Evolutionary conservation across 2,329 filamentous ascomycete species (phyloP).

Genomic region (Alternaria sp.): DNA sequence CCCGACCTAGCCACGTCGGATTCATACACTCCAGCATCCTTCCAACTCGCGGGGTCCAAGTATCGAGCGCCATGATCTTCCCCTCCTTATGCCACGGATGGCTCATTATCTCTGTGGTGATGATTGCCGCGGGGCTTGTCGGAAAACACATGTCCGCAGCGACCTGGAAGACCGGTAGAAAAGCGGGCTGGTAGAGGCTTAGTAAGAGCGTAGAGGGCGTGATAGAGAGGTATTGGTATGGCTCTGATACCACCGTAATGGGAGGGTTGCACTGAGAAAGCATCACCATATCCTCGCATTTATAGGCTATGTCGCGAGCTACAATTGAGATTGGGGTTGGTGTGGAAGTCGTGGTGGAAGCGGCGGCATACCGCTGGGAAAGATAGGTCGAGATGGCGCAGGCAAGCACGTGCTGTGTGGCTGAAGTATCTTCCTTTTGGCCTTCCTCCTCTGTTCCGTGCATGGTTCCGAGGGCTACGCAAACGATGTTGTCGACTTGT

Average conservation of each 20-base stretch:
- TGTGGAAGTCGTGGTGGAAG: background rate
- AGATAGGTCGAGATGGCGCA: background rate
- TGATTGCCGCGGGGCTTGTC: conserved; percentile 4
- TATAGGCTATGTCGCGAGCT: conserved; percentile 4
- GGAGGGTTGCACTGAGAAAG: conserved; percentile 1
- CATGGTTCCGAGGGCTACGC: conserved; percentile 2
- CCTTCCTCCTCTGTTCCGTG: background rate
- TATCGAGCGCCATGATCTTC: background rate
- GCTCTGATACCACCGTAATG: conserved; percentile 8
- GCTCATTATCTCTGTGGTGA: background rate
- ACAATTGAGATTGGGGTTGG: background rate
- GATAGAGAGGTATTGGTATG: conserved; percentile 12
- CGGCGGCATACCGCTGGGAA: background rate
- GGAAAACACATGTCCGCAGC: conserved; percentile 10
- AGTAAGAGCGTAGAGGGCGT: conserved; percentile 7
- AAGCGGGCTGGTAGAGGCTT: background rate
- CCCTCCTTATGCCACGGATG: background rate
- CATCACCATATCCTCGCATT: background rate
- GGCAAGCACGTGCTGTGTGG: background rate
- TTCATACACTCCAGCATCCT: conserved; percentile 1
- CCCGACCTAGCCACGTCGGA: background rate
- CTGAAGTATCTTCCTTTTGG: background rate
- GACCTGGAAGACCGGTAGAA: background rate
- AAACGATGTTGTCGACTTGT: conserved; percentile 11
- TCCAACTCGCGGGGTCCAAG: conserved; percentile 1